These are phyloP conservation scores for Debaryomyces maramus DNA, from an alignment of 805 yeast genomes.

Conservation along the genomic window DNA sequence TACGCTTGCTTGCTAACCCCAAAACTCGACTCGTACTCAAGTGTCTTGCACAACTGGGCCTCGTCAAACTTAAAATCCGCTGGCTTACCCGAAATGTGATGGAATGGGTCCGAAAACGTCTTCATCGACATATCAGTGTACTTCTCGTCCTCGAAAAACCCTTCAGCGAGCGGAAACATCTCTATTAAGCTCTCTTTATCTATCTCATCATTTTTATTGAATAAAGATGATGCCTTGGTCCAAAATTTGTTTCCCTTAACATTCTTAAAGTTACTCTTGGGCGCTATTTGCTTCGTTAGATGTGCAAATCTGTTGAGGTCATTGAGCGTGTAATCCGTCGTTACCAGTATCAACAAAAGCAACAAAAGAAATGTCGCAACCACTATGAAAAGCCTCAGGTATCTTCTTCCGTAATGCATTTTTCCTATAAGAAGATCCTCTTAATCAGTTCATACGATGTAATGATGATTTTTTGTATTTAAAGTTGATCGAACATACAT, in stretches of 20 bases:
- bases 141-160: conserved; percentile 1
- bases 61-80: conserved; percentile 11
- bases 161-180: conserved; percentile 9
- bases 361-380: conserved; percentile 7
- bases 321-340: no score
- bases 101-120: conserved; percentile 19
- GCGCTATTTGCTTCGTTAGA: no score
- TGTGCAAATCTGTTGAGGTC: no score
- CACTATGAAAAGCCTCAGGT: conserved; percentile 11
- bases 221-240: background rate
- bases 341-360: conserved; percentile 1
- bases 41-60: conserved; percentile 13
- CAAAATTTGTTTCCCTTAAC: background rate
- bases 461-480: no score
- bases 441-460: no score
- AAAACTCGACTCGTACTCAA: conserved; percentile 13
- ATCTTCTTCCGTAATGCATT: conserved; percentile 8
- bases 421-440: no score
- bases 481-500: no score
- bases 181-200: background rate
- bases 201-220: conserved; percentile 4
- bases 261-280: no score
- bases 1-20: conserved; percentile 13
- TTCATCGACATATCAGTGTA: conserved; percentile 8
- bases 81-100: conserved; percentile 6